These are phyloP conservation scores for Apiotrichum gamsii DNA, from an alignment of 1,284 basidiomycete species.

Conservation along the genomic window DNA sequence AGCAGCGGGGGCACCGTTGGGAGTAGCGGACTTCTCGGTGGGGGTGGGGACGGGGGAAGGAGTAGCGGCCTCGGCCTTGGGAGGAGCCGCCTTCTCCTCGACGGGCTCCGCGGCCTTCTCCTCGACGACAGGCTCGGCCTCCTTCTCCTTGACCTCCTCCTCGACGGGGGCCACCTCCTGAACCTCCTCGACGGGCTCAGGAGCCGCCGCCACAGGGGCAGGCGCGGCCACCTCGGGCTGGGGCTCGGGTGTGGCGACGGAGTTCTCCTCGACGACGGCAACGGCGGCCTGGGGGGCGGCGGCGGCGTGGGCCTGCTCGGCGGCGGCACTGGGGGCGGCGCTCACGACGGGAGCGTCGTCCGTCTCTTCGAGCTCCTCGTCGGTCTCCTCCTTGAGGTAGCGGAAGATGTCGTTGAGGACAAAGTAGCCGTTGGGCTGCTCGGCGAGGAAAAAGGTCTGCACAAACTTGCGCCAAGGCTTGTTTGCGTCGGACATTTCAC, in stretches of 20 bases:
- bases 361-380: conserved; percentile 63
- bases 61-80: conserved; percentile 30
- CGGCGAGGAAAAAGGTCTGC: conserved; percentile 99
- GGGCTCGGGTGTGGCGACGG: conserved; percentile 23
- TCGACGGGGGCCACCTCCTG: conserved; percentile 1
- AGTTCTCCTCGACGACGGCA: conserved; percentile 30
- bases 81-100: conserved; percentile 22
- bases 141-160: conserved; percentile 11
- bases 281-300: conserved; percentile 25
- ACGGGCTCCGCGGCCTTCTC: conserved; percentile 19
- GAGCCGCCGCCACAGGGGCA: conserved; percentile 11
- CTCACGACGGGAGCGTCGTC: conserved; percentile 27
- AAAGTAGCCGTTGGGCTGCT: conserved; percentile 98
- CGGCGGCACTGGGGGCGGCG: conserved; percentile 17
- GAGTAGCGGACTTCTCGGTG: conserved; percentile 20
- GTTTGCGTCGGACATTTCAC: conserved; percentile 92
- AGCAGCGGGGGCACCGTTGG: conserved; percentile 24
- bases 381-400: conserved; percentile 91
- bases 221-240: conserved; percentile 13
- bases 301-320: conserved; percentile 26
- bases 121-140: conserved; percentile 12
- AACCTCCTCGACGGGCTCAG: conserved; percentile 11
- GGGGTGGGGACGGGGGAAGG: conserved; percentile 47
- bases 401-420: conserved; percentile 99
- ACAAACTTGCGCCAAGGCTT: conserved; percentile 93